These are phyloP conservation scores for Podaxis pistillaris DNA, from an alignment of 768 basidiomycete species.

Conservation along the genomic window DNA sequence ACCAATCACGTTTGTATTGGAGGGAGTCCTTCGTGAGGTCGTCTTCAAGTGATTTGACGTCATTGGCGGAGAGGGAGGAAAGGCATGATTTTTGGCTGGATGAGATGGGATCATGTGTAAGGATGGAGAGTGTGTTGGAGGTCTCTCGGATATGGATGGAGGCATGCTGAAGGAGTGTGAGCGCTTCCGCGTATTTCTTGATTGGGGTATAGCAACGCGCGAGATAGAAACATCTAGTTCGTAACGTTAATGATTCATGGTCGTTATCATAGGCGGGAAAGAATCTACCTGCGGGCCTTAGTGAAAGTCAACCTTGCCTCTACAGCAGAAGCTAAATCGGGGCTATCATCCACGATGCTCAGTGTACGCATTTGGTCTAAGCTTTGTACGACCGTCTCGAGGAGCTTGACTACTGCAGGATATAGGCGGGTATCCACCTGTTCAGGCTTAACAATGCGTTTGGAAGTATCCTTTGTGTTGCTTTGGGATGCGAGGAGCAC, in stretches of 20 bases:
- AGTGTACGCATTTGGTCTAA: constrained; percentile 81
- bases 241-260: constrained; percentile 1
- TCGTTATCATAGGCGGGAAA: neutral
- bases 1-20: constrained; percentile 73
- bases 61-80: constrained; percentile 49
- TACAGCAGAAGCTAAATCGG: constrained; percentile 75
- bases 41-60: constrained; percentile 53
- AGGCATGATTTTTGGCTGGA: constrained; percentile 27
- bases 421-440: constrained; percentile 72
- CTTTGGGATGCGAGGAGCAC: constrained; percentile 53
- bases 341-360: constrained; percentile 84
- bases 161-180: constrained; percentile 70
- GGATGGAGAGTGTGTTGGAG: constrained; percentile 44
- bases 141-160: constrained; percentile 76
- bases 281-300: constrained; percentile 64
- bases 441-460: constrained; percentile 27
- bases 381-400: constrained; percentile 84
- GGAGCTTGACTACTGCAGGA: constrained; percentile 84
- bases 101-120: constrained; percentile 29
- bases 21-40: constrained; percentile 45
- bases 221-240: constrained; percentile 66
- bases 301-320: constrained; percentile 76
- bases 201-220: constrained; percentile 69
- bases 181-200: constrained; percentile 71
- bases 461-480: constrained; percentile 23